Evolutionary conservation across 495 filamentous ascomycete species (phyloP), one percentile per base, ranked within the genome.

Genomic region (Copromyces sp.): DNA sequence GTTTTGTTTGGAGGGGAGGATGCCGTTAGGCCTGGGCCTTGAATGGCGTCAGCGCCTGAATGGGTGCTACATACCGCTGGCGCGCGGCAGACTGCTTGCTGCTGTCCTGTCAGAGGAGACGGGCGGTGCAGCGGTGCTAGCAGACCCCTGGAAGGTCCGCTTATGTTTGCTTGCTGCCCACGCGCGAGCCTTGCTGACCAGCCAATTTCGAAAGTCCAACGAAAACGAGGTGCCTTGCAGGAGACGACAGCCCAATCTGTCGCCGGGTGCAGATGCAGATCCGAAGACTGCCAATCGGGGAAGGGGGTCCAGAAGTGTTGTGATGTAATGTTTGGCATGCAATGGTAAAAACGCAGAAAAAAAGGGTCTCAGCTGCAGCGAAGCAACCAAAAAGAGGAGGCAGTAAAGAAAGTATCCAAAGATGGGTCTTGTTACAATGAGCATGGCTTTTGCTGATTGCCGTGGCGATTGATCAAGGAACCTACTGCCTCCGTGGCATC

Each of bases 321-420:
- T 61, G 47, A 65, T 65, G 53, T 65, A 35, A 65, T 65, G 53
- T 65, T 65, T 65, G 53, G 29, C 53, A 65, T 65, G 53, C 53
- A 65, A 65, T 35, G 53, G 53, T 42, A 24, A 70, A 47, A 59
- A 39, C 47, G 40, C 69, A 47, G 69, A 39, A 73, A 45, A 65
- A 72, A 73, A 70, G 9, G 40, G 5, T 40, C 9, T 39, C 69
- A 61, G 73, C 68, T 72, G 73, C 73, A 37, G 24, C 17, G 41
- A 53, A 39, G 68, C 14, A 37, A 65, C 16, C 12, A n/a, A 65
- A 71, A 39, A 71, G 35, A 70, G 38, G 14, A 61, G 53, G 53
- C 3, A 16, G 14, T 39, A 39, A 68, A 53, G 68, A 47, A 37
- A 35, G 12, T 35, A 17, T 35, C 29, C 53, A 65, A 35, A 35